A percentile compares a stretch with the other conserved stretches of the same genome.
Conservation (phyloP, 352 stramenopile genomes). For the Phytophthora sp. region DNA sequence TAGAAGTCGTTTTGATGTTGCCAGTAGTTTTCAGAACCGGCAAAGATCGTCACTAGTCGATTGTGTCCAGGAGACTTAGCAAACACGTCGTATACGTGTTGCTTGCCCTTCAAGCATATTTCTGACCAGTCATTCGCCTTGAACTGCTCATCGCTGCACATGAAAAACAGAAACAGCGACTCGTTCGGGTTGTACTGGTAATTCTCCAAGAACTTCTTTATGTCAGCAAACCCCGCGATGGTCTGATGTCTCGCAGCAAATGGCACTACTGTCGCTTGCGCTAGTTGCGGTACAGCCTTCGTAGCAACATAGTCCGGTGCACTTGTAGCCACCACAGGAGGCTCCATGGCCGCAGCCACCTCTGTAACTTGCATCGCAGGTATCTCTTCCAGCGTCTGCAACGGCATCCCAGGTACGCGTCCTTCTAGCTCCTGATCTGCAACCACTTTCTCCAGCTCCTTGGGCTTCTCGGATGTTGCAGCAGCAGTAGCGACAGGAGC, state of each 20-base stretch:
- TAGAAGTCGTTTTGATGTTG: conserved; percentile 53
- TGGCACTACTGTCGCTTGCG: conserved; percentile 4
- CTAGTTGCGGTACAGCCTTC: not conserved
- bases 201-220: conserved; percentile 55
- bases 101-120: conserved; percentile 49
- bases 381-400: conserved; percentile 14
- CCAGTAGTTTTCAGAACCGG: conserved; percentile 53
- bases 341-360: not conserved
- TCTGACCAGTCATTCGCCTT: conserved; percentile 59
- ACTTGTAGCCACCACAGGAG: not conserved
- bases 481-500: conserved; percentile 6
- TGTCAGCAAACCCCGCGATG: conserved; percentile 56
- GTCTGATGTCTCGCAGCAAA: conserved; percentile 47
- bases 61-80: conserved; percentile 55
- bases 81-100: conserved; percentile 68
- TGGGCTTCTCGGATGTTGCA: conserved; percentile 11
- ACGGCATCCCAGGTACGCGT: conserved; percentile 28
- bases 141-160: conserved; percentile 67
- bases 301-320: conserved; percentile 5
- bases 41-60: conserved; percentile 65
- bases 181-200: conserved; percentile 50
- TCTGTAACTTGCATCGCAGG: conserved; percentile 9
- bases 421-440: conserved; percentile 23
- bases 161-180: conserved; percentile 71
- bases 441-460: conserved; percentile 11